These are phyloP conservation scores for Arthroderma sp. DNA, from an alignment of 2,329 filamentous ascomycete genomes.

Conservation along the genomic window DNA sequence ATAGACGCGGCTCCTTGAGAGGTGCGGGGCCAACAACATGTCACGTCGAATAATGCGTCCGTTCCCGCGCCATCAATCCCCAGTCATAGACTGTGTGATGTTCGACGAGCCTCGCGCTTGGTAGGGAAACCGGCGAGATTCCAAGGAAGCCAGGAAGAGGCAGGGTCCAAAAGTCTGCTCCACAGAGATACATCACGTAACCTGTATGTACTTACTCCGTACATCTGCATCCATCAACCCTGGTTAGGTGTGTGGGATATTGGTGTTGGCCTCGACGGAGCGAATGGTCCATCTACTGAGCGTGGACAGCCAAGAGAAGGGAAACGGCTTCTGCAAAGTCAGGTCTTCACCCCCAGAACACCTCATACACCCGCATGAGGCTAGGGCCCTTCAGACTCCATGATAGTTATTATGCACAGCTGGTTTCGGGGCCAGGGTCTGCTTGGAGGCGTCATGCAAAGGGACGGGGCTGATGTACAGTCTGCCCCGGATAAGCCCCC, in stretches of 20 bases:
- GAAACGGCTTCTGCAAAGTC: not conserved
- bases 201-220: not conserved
- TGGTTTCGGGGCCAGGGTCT: constrained; percentile 3
- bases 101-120: not conserved
- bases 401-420: not conserved
- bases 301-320: not conserved
- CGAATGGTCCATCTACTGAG: not conserved
- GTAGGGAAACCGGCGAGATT: not conserved
- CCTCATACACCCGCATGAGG: constrained; percentile 1
- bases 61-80: not conserved
- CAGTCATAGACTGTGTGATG: not conserved
- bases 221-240: not conserved
- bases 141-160: not conserved
- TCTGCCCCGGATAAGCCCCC: not conserved
- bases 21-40: not conserved
- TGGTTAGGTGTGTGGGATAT: not conserved
- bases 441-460: constrained; percentile 1
- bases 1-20: not conserved
- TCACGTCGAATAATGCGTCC: not conserved
- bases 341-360: not conserved
- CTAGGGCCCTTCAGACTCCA: not conserved
- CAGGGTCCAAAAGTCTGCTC: not conserved
- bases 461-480: not conserved
- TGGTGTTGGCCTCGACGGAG: not conserved
- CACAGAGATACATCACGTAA: not conserved